Conservation (phyloP, 306 rosid species). For the Amphicarpaea edgeworthii region DNA sequence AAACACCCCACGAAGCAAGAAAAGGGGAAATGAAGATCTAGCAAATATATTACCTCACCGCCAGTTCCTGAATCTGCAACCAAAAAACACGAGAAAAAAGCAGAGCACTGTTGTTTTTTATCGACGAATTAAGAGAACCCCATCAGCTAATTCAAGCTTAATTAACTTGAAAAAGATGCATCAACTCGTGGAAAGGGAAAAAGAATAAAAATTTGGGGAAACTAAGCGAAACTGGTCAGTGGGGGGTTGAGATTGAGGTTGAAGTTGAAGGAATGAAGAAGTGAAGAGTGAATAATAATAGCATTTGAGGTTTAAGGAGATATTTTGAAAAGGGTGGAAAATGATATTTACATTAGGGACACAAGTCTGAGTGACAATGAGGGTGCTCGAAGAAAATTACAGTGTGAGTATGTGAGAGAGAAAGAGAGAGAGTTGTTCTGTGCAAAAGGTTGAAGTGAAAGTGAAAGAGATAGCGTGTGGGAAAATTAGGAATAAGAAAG, state of each 20-base stretch:
- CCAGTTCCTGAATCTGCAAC: constrained; percentile 59
- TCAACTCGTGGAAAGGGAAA: constrained; percentile 14
- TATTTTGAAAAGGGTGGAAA: constrained; percentile 48
- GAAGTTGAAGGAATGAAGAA: constrained; percentile 44
- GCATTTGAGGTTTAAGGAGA: constrained; percentile 53
- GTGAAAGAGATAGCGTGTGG: constrained; percentile 25
- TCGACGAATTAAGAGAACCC: constrained; percentile 69
- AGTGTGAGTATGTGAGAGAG: neutral
- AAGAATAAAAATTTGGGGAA: constrained; percentile 27
- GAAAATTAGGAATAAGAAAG: neutral
- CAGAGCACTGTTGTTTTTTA: constrained; percentile 37
- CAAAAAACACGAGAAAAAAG: neutral
- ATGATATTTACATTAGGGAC: constrained; percentile 52
- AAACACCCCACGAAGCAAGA: constrained; percentile 26
- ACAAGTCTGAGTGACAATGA: constrained; percentile 35
- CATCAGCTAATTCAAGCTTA: constrained; percentile 44
- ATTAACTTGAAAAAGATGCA: constrained; percentile 32
- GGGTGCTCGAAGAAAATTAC: constrained; percentile 41
- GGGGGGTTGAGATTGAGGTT: constrained; percentile 6
- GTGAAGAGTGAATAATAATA: constrained; percentile 42
- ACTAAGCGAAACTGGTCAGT: neutral
- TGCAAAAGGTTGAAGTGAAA: constrained; percentile 24
- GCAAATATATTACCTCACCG: constrained; percentile 57
- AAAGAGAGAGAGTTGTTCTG: constrained; percentile 27
- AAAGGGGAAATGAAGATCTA: constrained; percentile 55